Conservation (phyloP, 108 stramenopile genomes). For the Discostella stelligeroides region DNA sequence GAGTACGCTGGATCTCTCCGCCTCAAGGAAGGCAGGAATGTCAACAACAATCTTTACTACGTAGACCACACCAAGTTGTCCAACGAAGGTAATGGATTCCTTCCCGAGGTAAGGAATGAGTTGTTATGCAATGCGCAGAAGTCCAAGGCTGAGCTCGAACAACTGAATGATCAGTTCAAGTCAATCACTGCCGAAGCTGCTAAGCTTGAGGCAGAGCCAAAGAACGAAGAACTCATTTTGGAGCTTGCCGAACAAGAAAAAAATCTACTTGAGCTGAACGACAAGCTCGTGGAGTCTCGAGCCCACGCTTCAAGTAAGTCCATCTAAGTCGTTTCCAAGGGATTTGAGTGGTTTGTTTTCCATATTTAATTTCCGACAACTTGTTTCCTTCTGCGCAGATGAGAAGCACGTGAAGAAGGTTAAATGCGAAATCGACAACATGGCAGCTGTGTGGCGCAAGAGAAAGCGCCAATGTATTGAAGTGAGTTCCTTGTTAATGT, state of each 20-base stretch:
- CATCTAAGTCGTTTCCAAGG: background rate
- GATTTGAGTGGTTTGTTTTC: no score
- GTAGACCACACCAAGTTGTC: conserved; percentile 66
- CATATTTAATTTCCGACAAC: background rate
- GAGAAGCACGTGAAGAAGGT: conserved; percentile 65
- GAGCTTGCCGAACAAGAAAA: conserved; percentile 52
- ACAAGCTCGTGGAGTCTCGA: conserved; percentile 56
- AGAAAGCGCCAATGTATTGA: conserved; percentile 63
- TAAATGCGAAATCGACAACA: conserved; percentile 55
- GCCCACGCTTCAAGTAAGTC: conserved; percentile 36
- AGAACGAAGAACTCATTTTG: conserved; percentile 61
- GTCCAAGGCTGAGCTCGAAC: conserved; percentile 46
- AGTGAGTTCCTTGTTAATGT: conserved; percentile 6
- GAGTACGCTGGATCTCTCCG: conserved; percentile 60
- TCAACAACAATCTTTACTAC: conserved; percentile 70
- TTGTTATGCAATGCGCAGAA: conserved; percentile 48
- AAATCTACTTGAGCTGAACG: conserved; percentile 34
- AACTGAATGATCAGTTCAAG: conserved; percentile 33
- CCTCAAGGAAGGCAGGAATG: conserved; percentile 68
- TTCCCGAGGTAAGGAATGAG: conserved; percentile 55
- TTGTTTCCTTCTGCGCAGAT: conserved; percentile 15
- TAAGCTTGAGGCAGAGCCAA: conserved; percentile 73
- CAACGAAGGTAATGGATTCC: conserved; percentile 64
- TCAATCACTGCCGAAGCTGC: conserved; percentile 35
- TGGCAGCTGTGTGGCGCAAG: conserved; percentile 73